Base-by-base conservation (phyloP, 257 asterid genomes). In the Solanum bukasovii region DNA sequence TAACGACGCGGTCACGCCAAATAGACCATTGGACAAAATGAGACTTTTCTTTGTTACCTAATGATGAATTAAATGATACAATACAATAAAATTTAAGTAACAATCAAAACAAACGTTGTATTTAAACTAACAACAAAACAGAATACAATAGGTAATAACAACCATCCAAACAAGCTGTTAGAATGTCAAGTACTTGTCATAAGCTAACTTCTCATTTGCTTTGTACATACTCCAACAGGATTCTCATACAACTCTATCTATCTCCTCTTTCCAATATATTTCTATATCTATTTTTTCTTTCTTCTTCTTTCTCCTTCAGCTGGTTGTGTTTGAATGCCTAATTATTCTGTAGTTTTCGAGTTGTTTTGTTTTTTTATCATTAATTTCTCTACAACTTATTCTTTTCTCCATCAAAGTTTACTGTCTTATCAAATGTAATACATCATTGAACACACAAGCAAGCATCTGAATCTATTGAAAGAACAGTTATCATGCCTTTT, bases 151-250 rank as follows among this genome's bases (percentile, higher is more conserved):
- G 25, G 67, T 20, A 59, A 59, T 59, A 59, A 59, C 67, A 59
- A 20, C 67, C 25, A 59, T 59, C 67, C 67, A 59, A 59, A 59
- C 67, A 20, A 59, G 67, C 67, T 59, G 67, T 59, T 59, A 90
- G 90, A 87, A 88, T 86, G 87, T 83, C 77, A 87, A 81, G 88
- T 93, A 88, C 79, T 91, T 86, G 70, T 59, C 93, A 88, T 91
- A 90, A 90, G 89, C 91, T 90, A 92, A 92, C 91, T 88, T 87
- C 90, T 86, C 90, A 87, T 85, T 93, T 95, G 93, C 99, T 96
- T 96, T 94, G 56, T 92, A 89, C 92, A 87, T 91, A 96, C 98
- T 95, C 98, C 89, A 92, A 20, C 88, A 21, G 29, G 93, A 94
- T 94, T 95, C 98, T 91, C 91, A 81, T 7, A 83, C 72, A 83